Conservation (phyloP, 805 yeast species). For the Priceomyces fermenticarens region DNA sequence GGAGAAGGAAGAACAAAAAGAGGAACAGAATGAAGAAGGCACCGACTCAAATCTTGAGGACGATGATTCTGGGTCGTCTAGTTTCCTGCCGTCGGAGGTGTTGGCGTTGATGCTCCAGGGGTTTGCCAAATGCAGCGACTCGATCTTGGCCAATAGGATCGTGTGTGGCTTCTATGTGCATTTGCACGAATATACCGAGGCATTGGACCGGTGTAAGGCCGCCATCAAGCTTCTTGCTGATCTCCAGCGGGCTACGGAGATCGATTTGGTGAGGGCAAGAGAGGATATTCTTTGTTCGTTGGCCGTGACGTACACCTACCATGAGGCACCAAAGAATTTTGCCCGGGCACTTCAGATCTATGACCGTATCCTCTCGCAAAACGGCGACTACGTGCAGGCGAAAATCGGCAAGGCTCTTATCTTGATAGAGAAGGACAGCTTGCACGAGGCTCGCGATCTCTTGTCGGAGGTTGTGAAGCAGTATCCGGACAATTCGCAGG, state of each 20-base stretch:
- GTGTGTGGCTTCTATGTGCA: slow-evolving; percentile 58
- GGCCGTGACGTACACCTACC: slow-evolving; percentile 76
- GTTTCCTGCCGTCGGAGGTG: slow-evolving; percentile 50
- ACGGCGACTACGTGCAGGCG: slow-evolving; percentile 54
- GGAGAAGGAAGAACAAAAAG: slow-evolving; percentile 1
- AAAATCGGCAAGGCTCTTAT: slow-evolving; percentile 81
- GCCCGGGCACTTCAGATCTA: slow-evolving; percentile 70
- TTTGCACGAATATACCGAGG: slow-evolving; percentile 60
- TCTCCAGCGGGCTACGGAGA: slow-evolving; percentile 44
- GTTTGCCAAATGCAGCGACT: slow-evolving; percentile 32
- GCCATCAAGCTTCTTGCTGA: slow-evolving; percentile 58
- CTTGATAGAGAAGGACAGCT: slow-evolving; percentile 60
- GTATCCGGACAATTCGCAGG: slow-evolving; percentile 53
- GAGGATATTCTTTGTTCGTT: slow-evolving; percentile 60
- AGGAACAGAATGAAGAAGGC: slow-evolving; percentile 5
- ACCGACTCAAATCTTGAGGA: too few species aligned
- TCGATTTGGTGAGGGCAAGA: slow-evolving; percentile 48
- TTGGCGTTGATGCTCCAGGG: slow-evolving; percentile 51
- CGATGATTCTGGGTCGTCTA: too few species aligned
- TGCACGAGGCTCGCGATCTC: slow-evolving; percentile 50
- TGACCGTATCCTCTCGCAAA: slow-evolving; percentile 50
- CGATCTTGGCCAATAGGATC: slow-evolving; percentile 65
- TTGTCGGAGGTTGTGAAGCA: slow-evolving; percentile 49
- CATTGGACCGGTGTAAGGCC: slow-evolving; percentile 54
- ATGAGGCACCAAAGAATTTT: slow-evolving; percentile 89